Conservation (phyloP, 1,139 yeast genomes). For the Blastobotrys arbuscula region DNA sequence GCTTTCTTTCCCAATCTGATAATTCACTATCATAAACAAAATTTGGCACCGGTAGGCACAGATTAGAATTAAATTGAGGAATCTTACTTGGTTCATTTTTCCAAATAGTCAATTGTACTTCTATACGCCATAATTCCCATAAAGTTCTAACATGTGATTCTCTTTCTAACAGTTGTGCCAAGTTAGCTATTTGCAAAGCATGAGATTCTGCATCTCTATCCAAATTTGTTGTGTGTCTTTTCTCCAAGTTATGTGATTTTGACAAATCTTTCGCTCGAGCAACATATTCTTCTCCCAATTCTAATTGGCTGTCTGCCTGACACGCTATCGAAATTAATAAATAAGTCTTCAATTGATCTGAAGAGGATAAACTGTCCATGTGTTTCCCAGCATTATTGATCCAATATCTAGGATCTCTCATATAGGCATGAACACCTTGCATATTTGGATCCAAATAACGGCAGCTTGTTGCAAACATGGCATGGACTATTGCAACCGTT, state of each 20-base stretch:
- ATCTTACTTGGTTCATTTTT: neutral
- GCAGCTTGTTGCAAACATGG: conserved; percentile 44
- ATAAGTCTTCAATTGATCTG: conserved; percentile 17
- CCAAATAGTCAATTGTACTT: conserved; percentile 5
- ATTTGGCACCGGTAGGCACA: conserved; percentile 20
- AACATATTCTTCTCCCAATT: conserved; percentile 10
- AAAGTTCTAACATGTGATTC: conserved; percentile 21
- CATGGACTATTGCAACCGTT: conserved; percentile 43
- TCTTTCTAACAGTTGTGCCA: conserved; percentile 17
- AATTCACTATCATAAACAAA: conserved; percentile 16
- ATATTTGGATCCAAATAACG: conserved; percentile 26
- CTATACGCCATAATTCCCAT: conserved; percentile 21
- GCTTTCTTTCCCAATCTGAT: conserved; percentile 18
- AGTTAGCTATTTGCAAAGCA: conserved; percentile 16
- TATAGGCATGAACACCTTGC: conserved; percentile 14
- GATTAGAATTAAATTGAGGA: conserved; percentile 20
- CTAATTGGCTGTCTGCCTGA: conserved; percentile 14
- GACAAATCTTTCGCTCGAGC: conserved; percentile 10
- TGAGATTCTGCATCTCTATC: conserved; percentile 15
- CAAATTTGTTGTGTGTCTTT: conserved; percentile 13
- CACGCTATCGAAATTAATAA: conserved; percentile 17
- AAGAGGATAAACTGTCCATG: conserved; percentile 14
- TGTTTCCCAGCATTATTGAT: conserved; percentile 19
- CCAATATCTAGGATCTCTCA: conserved; percentile 27
- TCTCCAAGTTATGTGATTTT: conserved; percentile 13